Conservation (phyloP, 345 rosid species). For the Citrus hindsii region DNA sequence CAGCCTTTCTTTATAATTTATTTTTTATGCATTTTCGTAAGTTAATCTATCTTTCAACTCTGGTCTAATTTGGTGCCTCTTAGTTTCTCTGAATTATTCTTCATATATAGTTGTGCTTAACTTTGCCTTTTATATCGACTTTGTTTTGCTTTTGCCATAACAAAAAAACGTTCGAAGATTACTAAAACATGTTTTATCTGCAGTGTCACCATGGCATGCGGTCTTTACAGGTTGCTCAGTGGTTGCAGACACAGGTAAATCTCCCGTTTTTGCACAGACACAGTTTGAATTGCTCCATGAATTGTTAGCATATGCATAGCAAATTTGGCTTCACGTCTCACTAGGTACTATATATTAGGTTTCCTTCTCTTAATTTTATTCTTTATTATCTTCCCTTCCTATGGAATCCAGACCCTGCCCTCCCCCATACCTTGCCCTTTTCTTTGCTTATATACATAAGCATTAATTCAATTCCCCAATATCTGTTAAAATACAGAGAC, state of each 20-base stretch:
- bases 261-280: background rate
- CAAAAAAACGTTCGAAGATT: background rate
- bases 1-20: background rate
- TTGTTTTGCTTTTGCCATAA: background rate
- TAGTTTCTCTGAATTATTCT: background rate
- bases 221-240: conserved; percentile 79
- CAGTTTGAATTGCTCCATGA: background rate
- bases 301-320: background rate
- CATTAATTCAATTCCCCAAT: too few relatives aligned
- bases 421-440: too few relatives aligned
- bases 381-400: too few relatives aligned
- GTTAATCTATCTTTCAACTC: too few relatives aligned
- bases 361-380: too few relatives aligned
- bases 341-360: too few relatives aligned
- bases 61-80: background rate
- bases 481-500: too few relatives aligned
- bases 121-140: background rate
- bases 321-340: too few relatives aligned
- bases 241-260: conserved; percentile 81
- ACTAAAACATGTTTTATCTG: conserved; percentile 7
- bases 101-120: background rate
- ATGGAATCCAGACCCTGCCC: too few relatives aligned
- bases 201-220: conserved; percentile 94
- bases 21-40: background rate
- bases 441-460: too few relatives aligned